Conservation (phyloP, 352 stramenopile genomes). For the Aphanomyces astaci region DNA sequence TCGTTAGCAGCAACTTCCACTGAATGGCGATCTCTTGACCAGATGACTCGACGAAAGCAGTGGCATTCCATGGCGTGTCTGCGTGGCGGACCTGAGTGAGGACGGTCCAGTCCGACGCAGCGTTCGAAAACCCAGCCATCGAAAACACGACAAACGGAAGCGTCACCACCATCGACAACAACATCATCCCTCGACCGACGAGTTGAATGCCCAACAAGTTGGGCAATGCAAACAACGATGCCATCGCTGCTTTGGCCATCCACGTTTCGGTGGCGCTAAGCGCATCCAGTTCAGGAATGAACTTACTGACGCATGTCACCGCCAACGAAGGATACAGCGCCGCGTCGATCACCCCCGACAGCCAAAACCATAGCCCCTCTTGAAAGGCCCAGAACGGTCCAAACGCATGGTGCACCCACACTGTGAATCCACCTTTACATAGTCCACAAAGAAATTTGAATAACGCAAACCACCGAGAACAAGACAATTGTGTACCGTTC, state of each 20-base stretch:
- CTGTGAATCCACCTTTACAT: slow-evolving; percentile 58
- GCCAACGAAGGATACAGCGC: slow-evolving; percentile 86
- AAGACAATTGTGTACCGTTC: slow-evolving; percentile 39
- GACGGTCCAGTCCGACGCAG: slow-evolving; percentile 31
- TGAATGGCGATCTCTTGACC: slow-evolving; percentile 38
- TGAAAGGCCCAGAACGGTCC: slow-evolving; percentile 81
- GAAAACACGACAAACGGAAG: slow-evolving; percentile 82
- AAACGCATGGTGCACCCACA: slow-evolving; percentile 89
- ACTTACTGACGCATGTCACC: slow-evolving; percentile 36
- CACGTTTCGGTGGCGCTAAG: slow-evolving; percentile 28
- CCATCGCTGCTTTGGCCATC: slow-evolving; percentile 38
- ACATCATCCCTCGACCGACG: slow-evolving; percentile 65
- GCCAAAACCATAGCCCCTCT: slow-evolving; percentile 75
- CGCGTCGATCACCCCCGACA: slow-evolving; percentile 88
- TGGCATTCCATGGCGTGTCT: slow-evolving; percentile 34
- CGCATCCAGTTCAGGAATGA: slow-evolving; percentile 31
- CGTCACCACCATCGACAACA: slow-evolving; percentile 82
- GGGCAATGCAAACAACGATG: slow-evolving; percentile 33
- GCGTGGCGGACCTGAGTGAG: slow-evolving; percentile 34
- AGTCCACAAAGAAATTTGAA: neutral
- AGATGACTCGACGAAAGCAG: slow-evolving; percentile 22
- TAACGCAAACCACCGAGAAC: too few species aligned
- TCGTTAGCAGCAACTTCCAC: slow-evolving; percentile 86
- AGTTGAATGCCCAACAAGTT: slow-evolving; percentile 63
- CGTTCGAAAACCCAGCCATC: slow-evolving; percentile 31